These are phyloP conservation scores for Zasmidium angulare DNA, from an alignment of 2,329 filamentous ascomycete genomes.

Conservation along the genomic window DNA sequence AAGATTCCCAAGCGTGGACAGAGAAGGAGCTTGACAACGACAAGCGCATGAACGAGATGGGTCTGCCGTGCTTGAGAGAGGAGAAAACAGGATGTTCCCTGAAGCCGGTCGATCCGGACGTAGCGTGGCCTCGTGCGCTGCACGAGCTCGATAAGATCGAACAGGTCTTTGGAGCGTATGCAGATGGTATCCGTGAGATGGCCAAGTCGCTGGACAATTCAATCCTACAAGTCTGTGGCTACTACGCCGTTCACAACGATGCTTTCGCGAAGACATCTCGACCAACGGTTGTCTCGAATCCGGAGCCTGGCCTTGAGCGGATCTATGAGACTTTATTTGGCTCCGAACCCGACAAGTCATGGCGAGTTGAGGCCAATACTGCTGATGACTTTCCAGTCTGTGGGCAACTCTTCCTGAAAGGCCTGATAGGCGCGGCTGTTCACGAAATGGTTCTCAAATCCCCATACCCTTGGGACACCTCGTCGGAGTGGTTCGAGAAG, in stretches of 20 bases:
- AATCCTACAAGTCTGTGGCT: neutral
- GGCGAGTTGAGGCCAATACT: neutral
- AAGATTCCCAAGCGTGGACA: neutral
- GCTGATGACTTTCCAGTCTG: neutral
- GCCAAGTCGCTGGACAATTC: neutral
- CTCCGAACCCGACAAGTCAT: neutral
- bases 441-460: neutral
- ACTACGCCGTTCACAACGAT: neutral
- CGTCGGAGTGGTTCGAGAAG: neutral
- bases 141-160: neutral
- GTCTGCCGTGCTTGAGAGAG: neutral
- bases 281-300: neutral
- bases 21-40: neutral
- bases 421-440: neutral
- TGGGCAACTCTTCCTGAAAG: neutral
- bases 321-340: neutral
- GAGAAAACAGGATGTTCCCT: neutral
- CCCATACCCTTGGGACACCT: neutral
- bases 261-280: neutral
- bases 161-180: neutral
- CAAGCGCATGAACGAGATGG: neutral
- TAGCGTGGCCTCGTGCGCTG: neutral
- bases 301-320: neutral
- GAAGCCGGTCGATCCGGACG: neutral
- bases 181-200: neutral